phyloP scores from a whole-genome alignment of 129 eudicot genomes.

The Mikania micrantha region DNA sequence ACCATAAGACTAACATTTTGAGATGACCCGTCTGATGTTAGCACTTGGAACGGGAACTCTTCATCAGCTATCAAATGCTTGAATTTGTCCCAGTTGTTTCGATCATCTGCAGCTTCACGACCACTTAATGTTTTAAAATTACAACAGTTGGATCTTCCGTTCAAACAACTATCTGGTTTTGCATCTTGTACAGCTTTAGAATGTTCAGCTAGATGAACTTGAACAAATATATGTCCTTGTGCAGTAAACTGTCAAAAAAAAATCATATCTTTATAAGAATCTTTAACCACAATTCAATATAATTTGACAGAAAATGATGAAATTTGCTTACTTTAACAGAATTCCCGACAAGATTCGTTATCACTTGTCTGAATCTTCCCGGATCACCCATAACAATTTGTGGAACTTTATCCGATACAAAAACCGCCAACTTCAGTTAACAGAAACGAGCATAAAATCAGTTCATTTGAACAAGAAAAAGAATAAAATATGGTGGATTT shows the following conservation, averaged over 20 bases:
- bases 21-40: slow-evolving; percentile 17
- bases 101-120: slow-evolving; percentile 60
- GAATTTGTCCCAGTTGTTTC: slow-evolving; percentile 54
- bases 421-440: slow-evolving; percentile 64
- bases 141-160: slow-evolving; percentile 35
- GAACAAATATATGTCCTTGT: slow-evolving; percentile 75
- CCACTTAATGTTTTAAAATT: slow-evolving; percentile 66
- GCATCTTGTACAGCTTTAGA: slow-evolving; percentile 37
- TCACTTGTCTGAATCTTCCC: slow-evolving; percentile 81
- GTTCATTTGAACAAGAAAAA: slow-evolving; percentile 26
- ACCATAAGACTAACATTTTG: slow-evolving; percentile 57
- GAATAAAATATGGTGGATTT: background rate
- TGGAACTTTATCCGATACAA: slow-evolving; percentile 82
- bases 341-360: slow-evolving; percentile 83
- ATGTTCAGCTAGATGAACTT: slow-evolving; percentile 67
- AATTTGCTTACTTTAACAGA: slow-evolving; percentile 67
- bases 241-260: slow-evolving; percentile 63
- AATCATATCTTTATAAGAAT: background rate
- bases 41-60: slow-evolving; percentile 28
- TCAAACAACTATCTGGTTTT: slow-evolving; percentile 34
- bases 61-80: slow-evolving; percentile 51
- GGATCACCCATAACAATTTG: slow-evolving; percentile 80
- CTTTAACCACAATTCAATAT: background rate
- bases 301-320: background rate
- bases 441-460: slow-evolving; percentile 15